Evolutionary conservation across 192 early-diverging fungal species (phyloP), one percentile per base, ranked within the genome.

Genomic region (Spizellomyces punctatus): DNA sequence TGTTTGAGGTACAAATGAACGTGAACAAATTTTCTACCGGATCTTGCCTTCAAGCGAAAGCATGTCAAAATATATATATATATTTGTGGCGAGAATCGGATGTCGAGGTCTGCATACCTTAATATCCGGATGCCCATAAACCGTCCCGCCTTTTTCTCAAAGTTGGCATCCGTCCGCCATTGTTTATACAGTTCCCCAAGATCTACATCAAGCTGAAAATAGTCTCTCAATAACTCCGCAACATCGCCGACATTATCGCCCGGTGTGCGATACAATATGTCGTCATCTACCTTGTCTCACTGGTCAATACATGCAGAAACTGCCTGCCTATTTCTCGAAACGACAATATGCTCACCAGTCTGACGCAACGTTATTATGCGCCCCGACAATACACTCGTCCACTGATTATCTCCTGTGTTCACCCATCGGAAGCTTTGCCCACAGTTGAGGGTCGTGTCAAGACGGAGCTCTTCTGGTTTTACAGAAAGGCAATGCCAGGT

Each of bases 341-440:
- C 55, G 54, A 14, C 61, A 66, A 36, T 36, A 36, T 36, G 27
- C 66, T 59, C 72, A 82, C 86, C 72, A 12, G 85, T 87, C 71
- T 94, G 91, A 61, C 82, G 82, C 36, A 92, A 69, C 6, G 89
- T 80, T 2, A 94, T 76, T 43, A 86, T 82, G 52, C 76, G 75
- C 56, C 76, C 83, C 64, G 79, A 78, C 41, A 95, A 66, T 41
- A 83, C 87, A 52, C 78, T 80, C 8, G 82, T 77, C 91, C 91
- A 92, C 66, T 93, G 79, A 58, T 76, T 47, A 27, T 77, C 64
- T 27, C 86, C 85, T 0, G 89, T 89, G 36, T 78, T n/a, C 52
- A 85, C 81, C 96, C 96, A 99, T 0, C 92, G 86, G 76, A 99
- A 99, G 21, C 90, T 83, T 75, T 99, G 96, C 2, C 95, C 96